Evolutionary conservation across 2,329 filamentous ascomycete species (phyloP).

Genomic region (Xenosphaeropsis pyriputrescens): DNA sequence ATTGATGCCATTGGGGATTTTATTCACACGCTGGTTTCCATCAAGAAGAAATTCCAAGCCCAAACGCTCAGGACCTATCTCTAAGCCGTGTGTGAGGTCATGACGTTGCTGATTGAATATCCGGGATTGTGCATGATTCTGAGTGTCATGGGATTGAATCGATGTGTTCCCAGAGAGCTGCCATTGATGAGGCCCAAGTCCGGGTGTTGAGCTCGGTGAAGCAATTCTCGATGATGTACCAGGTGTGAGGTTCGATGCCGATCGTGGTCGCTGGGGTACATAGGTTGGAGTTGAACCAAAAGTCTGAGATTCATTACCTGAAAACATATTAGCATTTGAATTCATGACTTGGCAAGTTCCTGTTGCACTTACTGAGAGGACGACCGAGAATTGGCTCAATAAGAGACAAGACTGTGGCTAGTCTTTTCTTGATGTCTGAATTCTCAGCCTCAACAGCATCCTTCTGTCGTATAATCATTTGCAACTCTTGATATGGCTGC

Average conservation of each 20-base stretch:
- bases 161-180: conserved; percentile 14
- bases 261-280: conserved; percentile 14
- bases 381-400: conserved; percentile 41
- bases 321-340: no score
- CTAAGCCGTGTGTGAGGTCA: conserved; percentile 36
- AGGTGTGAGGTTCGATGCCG: conserved; percentile 17
- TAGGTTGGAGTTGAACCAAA: conserved; percentile 2
- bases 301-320: no score
- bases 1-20: conserved; percentile 33
- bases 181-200: conserved; percentile 14
- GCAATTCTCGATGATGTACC: conserved; percentile 23
- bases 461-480: conserved; percentile 60
- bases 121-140: conserved; percentile 15
- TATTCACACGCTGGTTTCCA: conserved; percentile 35
- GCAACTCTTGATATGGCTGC: conserved; percentile 73
- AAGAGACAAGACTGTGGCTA: conserved; percentile 49
- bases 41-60: conserved; percentile 63
- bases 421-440: conserved; percentile 55
- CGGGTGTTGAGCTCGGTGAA: conserved; percentile 19
- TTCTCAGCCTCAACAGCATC: conserved; percentile 69
- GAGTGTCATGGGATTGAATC: conserved; percentile 10
- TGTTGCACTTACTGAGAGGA: conserved; percentile 9
- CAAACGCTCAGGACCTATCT: conserved; percentile 50
- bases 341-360: no score
- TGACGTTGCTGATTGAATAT: conserved; percentile 31